phyloP scores from a whole-genome alignment of 2,329 filamentous ascomycete species.

The Hysterium pulicare region DNA sequence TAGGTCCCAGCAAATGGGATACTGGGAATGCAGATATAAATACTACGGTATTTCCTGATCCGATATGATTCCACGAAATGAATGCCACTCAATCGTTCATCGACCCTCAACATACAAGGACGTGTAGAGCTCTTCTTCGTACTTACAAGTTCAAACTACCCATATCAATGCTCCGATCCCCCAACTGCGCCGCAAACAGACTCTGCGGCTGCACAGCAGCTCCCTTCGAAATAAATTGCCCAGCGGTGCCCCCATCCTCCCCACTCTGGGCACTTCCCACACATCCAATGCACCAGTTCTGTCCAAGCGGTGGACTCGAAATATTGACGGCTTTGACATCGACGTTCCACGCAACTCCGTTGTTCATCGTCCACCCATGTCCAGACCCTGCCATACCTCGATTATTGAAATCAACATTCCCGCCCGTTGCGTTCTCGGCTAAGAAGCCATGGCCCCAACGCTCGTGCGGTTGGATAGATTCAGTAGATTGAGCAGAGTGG shows the following conservation, averaged over 20 bases:
- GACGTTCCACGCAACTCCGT: constrained; percentile 10
- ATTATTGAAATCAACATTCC: constrained; percentile 6
- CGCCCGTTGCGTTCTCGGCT: constrained; percentile 6
- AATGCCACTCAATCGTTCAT: no score
- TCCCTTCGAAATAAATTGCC: constrained; percentile 4
- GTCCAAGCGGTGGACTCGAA: constrained; percentile 6
- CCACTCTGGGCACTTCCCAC: constrained; percentile 7
- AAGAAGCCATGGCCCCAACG: constrained; percentile 10
- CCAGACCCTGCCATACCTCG: constrained; percentile 6
- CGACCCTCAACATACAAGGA: no score
- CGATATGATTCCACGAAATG: no score
- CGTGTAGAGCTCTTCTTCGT: no score
- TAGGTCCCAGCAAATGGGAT: no score
- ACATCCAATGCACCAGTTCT: constrained; percentile 10
- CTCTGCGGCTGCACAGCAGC: constrained; percentile 8
- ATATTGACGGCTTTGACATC: constrained; percentile 3
- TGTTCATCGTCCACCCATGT: constrained; percentile 10
- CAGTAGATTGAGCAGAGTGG: constrained; percentile 4
- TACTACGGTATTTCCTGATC: no score
- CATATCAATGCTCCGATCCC: constrained; percentile 11
- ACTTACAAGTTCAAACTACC: no score
- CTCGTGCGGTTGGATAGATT: constrained; percentile 10
- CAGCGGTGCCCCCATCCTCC: constrained; percentile 5
- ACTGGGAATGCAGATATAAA: no score
- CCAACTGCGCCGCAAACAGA: constrained; percentile 8